A percentile compares a stretch with the other conserved stretches of the same genome.
Evolutionary conservation across 495 filamentous ascomycete genomes (phyloP).

Genomic region (Aspergillus wentii): DNA sequence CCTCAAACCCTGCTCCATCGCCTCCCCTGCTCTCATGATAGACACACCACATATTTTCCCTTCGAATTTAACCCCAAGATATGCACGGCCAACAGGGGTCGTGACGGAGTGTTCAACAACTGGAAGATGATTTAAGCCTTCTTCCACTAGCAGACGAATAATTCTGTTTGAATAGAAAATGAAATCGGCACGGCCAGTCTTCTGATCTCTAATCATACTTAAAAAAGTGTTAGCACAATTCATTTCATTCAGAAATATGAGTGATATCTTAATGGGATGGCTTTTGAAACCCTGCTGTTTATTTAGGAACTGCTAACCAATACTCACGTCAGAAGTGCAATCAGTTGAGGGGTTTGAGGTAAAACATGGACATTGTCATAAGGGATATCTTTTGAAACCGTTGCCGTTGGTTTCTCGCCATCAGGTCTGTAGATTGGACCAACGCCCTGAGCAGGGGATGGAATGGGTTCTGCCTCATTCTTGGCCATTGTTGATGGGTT

Average conservation of each 20-base stretch:
- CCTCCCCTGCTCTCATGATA: conserved; percentile 96
- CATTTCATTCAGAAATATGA: too few species aligned
- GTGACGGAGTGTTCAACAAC: conserved; percentile 82
- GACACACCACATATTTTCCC: conserved; percentile 98
- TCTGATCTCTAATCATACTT: conserved; percentile 92
- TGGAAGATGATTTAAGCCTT: conserved; percentile 94
- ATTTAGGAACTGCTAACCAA: too few species aligned
- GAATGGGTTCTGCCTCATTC: conserved; percentile 19
- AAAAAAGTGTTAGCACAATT: conserved; percentile 14
- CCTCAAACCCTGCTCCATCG: conserved; percentile 94
- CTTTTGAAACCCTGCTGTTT: too few species aligned
- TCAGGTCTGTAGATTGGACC: conserved; percentile 74
- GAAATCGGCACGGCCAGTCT: conserved; percentile 88
- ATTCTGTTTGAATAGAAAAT: conserved; percentile 99
- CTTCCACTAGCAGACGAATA: conserved; percentile 95
- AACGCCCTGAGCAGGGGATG: conserved; percentile 64
- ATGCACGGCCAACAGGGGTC: conserved; percentile 84
- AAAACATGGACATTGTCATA: conserved; percentile 87
- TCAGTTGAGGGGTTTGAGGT: conserved; percentile 91
- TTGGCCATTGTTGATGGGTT: conserved; percentile 18
- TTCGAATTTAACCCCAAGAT: conserved; percentile 89
- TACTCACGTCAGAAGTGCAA: conserved; percentile 90
- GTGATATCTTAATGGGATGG: too few species aligned
- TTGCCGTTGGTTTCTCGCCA: conserved; percentile 79
- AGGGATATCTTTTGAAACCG: conserved; percentile 77